Conservation (phyloP, 768 basidiomycete species). For the Lactarius sanguifluus region DNA sequence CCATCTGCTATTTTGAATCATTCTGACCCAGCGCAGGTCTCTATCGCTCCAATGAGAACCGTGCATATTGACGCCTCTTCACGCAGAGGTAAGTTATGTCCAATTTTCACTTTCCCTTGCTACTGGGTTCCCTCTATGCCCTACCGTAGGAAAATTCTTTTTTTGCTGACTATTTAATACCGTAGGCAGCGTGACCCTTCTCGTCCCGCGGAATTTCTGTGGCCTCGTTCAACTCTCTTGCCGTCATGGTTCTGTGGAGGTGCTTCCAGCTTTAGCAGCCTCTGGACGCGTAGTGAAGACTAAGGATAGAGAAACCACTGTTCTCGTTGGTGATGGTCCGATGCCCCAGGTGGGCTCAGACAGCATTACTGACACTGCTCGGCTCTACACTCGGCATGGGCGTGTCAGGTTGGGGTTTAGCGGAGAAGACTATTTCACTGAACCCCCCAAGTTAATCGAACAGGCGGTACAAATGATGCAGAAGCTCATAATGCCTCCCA, state of each 20-base stretch:
- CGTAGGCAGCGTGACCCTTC: conserved; percentile 21
- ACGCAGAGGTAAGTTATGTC: conserved; percentile 17
- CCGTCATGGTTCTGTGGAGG: conserved; percentile 8
- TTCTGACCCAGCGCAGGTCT: conserved; percentile 16
- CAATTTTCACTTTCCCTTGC: not conserved
- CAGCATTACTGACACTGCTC: conserved; percentile 17
- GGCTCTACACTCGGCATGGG: conserved; percentile 22
- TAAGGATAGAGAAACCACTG: conserved; percentile 8
- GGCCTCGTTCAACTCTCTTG: conserved; percentile 26
- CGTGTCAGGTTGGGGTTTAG: conserved; percentile 27
- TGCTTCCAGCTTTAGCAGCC: conserved; percentile 23
- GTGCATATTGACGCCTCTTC: conserved; percentile 11
- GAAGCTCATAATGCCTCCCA: conserved; percentile 5
- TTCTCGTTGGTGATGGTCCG: conserved; percentile 22
- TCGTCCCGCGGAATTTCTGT: conserved; percentile 26
- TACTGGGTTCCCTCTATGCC: not conserved
- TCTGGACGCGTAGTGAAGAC: conserved; percentile 16
- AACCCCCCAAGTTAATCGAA: conserved; percentile 11
- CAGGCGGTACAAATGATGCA: conserved; percentile 20
- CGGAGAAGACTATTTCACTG: conserved; percentile 22
- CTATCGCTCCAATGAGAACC: conserved; percentile 19
- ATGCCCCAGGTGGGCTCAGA: conserved; percentile 12
- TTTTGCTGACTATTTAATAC: not conserved
- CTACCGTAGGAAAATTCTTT: no score
- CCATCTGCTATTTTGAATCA: not conserved